These are phyloP conservation scores for Aureobasidium sp. DNA, from an alignment of 2,329 filamentous ascomycete species.

Conservation along the genomic window DNA sequence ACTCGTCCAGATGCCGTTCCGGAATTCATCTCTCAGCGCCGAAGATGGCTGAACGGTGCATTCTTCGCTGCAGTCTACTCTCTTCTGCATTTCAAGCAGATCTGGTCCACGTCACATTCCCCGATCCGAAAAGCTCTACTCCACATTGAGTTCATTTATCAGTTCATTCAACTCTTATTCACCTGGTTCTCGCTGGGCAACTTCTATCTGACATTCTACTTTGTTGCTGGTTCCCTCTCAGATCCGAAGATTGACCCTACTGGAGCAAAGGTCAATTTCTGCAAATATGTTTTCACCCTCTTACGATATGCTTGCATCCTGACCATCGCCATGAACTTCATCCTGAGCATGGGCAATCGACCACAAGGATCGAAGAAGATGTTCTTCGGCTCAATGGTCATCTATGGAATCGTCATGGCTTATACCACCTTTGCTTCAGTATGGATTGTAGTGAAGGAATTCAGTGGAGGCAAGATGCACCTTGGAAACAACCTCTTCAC, in stretches of 20 bases:
- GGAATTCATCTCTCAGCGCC: constrained; percentile 92
- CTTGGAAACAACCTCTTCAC: constrained; percentile 88
- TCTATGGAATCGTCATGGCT: constrained; percentile 89
- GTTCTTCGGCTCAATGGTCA: constrained; percentile 77
- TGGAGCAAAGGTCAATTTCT: constrained; percentile 61
- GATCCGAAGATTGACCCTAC: constrained; percentile 80
- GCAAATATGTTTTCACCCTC: constrained; percentile 74
- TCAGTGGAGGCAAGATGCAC: constrained; percentile 41
- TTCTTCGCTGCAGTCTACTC: constrained; percentile 99
- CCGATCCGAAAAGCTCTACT: constrained; percentile 80
- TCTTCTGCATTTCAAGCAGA: constrained; percentile 84
- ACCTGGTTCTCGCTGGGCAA: constrained; percentile 96
- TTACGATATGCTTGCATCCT: constrained; percentile 78
- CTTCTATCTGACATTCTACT: constrained; percentile 98
- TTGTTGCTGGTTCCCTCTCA: constrained; percentile 82
- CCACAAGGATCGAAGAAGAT: constrained; percentile 90
- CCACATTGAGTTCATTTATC: constrained; percentile 92
- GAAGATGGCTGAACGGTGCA: constrained; percentile 95
- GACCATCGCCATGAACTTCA: constrained; percentile 90
- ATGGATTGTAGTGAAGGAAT: constrained; percentile 80
- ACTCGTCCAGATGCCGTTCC: constrained; percentile 66
- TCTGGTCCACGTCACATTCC: constrained; percentile 89
- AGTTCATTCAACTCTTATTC: constrained; percentile 84
- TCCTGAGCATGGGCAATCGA: constrained; percentile 89
- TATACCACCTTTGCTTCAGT: constrained; percentile 87